phyloP scores from a whole-genome alignment of 1,284 basidiomycete species.

The Albatrellus sp. region DNA sequence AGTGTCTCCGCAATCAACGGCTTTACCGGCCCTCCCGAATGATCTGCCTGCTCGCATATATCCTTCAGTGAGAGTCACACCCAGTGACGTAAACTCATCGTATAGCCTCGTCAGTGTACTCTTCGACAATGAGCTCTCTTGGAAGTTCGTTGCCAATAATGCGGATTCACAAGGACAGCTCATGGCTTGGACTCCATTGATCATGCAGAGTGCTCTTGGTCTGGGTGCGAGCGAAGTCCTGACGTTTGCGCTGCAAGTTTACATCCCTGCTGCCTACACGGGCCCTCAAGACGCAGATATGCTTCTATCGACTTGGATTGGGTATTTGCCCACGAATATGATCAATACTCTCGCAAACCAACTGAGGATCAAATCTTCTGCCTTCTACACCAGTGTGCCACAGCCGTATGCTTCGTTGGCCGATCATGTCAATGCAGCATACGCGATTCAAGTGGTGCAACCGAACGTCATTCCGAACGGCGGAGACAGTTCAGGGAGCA shows the following conservation, averaged over 20 bases:
- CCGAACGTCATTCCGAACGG: slow-evolving; percentile 19
- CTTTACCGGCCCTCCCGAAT: slow-evolving; percentile 32
- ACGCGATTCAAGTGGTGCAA: slow-evolving; percentile 33
- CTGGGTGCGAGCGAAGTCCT: slow-evolving; percentile 28
- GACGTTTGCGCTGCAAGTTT: slow-evolving; percentile 49
- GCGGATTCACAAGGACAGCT: slow-evolving; percentile 43
- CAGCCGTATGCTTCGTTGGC: slow-evolving; percentile 38
- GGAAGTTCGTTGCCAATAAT: slow-evolving; percentile 47
- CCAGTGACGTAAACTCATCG: slow-evolving; percentile 11
- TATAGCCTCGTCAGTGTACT: slow-evolving; percentile 39
- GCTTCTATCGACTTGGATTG: slow-evolving; percentile 49
- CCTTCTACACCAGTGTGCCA: slow-evolving; percentile 40
- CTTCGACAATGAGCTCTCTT: slow-evolving; percentile 44
- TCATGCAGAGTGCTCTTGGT: slow-evolving; percentile 37
- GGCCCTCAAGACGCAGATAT: slow-evolving; percentile 28
- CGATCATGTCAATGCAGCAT: slow-evolving; percentile 43
- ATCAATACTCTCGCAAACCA: slow-evolving; percentile 41
- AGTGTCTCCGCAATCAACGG: slow-evolving; percentile 15
- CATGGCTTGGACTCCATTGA: slow-evolving; percentile 41
- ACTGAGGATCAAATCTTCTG: slow-evolving; percentile 40
- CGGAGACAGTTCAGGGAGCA: slow-evolving; percentile 6
- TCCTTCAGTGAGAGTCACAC: slow-evolving; percentile 18
- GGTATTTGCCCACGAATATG: slow-evolving; percentile 37
- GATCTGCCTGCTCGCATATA: slow-evolving; percentile 49
- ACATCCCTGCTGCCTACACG: slow-evolving; percentile 38